Evolutionary conservation across 108 stramenopile genomes (phyloP).

Genomic region (Bacterosira constricta): DNA sequence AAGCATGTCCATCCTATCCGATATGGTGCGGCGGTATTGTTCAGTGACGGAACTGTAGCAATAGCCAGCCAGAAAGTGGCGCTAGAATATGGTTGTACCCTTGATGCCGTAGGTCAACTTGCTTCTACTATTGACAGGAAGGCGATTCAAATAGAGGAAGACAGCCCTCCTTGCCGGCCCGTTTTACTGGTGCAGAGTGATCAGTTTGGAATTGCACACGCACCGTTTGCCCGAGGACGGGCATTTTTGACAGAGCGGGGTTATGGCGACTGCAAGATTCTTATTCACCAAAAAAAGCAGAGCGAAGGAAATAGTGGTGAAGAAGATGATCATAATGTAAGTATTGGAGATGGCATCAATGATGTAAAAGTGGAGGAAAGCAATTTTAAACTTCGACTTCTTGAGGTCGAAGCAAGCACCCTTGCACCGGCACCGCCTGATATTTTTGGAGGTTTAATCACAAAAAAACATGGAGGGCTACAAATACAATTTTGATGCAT

Average conservation of each 20-base stretch:
- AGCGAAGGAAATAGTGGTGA: neutral
- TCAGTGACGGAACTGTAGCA: constrained; percentile 58
- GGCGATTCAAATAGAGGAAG: constrained; percentile 22
- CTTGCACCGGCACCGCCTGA: constrained; percentile 50
- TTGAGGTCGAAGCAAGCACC: constrained; percentile 14
- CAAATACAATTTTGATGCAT: constrained; percentile 34
- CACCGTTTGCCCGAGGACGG: constrained; percentile 83
- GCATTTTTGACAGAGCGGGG: constrained; percentile 78
- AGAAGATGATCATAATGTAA: neutral
- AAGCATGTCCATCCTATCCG: constrained; percentile 71
- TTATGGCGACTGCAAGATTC: constrained; percentile 58
- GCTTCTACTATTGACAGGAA: constrained; percentile 41
- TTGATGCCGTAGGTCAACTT: constrained; percentile 84
- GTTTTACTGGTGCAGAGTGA: constrained; percentile 72
- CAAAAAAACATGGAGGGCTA: constrained; percentile 24
- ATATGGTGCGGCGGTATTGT: constrained; percentile 79
- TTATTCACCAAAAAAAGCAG: constrained; percentile 53
- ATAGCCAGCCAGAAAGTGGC: constrained; percentile 66
- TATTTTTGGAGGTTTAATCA: constrained; percentile 32
- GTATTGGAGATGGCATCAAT: neutral
- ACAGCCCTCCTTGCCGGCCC: constrained; percentile 21
- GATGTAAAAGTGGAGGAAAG: constrained; percentile 11
- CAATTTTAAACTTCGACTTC: neutral
- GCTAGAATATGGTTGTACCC: constrained; percentile 86
- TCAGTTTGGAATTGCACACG: constrained; percentile 85